Conservation (phyloP, 805 yeast species). For the Candida corydali region DNA sequence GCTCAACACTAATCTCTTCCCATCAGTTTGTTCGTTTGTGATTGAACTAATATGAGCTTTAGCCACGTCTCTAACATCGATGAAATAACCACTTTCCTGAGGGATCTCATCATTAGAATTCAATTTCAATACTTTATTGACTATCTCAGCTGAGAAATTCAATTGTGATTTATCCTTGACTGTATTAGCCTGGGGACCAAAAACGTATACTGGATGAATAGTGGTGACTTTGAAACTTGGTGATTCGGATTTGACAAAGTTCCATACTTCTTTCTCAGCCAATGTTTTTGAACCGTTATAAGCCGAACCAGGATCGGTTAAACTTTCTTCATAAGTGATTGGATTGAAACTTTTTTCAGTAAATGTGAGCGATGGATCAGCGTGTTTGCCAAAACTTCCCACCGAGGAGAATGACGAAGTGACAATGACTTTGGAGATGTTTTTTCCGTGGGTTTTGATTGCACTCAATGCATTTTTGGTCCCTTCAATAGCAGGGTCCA, state of each 20-base stretch:
- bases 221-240: conserved; percentile 12
- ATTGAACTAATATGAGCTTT: conserved; percentile 51
- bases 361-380: conserved; percentile 20
- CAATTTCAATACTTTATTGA: conserved; percentile 34
- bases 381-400: conserved; percentile 6
- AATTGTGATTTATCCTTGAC: conserved; percentile 23
- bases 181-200: conserved; percentile 29
- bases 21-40: conserved; percentile 23
- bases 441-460: conserved; percentile 13
- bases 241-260: conserved; percentile 29
- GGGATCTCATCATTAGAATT: conserved; percentile 22
- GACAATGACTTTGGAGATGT: conserved; percentile 43
- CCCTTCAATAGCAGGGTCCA: conserved; percentile 56
- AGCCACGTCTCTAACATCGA: conserved; percentile 66
- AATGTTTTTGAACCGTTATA: conserved; percentile 58
- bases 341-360: conserved; percentile 32
- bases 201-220: conserved; percentile 19
- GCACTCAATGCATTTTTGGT: conserved; percentile 15
- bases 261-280: conserved; percentile 61
- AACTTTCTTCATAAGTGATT: conserved; percentile 33
- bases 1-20: conserved; percentile 14
- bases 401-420: conserved; percentile 48
- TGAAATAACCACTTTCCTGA: conserved; percentile 15
- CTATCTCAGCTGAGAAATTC: conserved; percentile 34
- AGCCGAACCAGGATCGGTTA: conserved; percentile 35